Conservation (phyloP, 257 asterid genomes). For the Capsicum rhomboideum region DNA sequence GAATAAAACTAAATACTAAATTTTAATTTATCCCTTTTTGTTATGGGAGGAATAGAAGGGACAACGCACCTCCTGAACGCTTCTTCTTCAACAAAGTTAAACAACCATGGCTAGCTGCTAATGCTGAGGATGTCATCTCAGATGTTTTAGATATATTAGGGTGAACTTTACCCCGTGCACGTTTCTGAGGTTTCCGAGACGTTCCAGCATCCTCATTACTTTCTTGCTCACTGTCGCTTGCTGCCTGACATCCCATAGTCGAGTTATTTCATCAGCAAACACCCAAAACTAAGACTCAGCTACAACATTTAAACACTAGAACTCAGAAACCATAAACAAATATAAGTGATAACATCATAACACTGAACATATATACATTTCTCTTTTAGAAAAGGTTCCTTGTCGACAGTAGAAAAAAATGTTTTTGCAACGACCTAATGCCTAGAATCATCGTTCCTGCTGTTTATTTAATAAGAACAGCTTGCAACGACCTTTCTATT, state of each 20-base stretch:
- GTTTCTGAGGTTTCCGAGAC: constrained; percentile 68
- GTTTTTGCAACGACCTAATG: background rate
- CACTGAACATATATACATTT: background rate
- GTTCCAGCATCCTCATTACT: constrained; percentile 79
- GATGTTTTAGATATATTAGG: constrained; percentile 41
- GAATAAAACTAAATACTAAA: background rate
- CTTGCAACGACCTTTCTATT: background rate
- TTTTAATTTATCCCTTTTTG: background rate
- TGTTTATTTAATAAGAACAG: background rate
- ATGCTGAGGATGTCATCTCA: constrained; percentile 38
- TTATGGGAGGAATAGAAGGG: background rate
- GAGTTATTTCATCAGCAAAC: constrained; percentile 5
- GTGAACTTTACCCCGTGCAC: constrained; percentile 61
- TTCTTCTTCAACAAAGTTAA: constrained; percentile 65
- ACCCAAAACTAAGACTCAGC: background rate
- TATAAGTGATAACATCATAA: background rate
- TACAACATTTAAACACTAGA: background rate
- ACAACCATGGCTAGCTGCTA: constrained; percentile 46
- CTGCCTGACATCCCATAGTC: constrained; percentile 52
- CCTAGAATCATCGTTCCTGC: background rate
- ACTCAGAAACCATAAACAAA: background rate
- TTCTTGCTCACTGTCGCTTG: constrained; percentile 84
- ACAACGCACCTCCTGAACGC: constrained; percentile 74
- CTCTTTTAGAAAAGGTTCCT: background rate
- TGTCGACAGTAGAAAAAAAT: background rate